Base-by-base conservation (phyloP, 2,329 filamentous ascomycete genomes). In the Ophiosphaerella narmari region DNA sequence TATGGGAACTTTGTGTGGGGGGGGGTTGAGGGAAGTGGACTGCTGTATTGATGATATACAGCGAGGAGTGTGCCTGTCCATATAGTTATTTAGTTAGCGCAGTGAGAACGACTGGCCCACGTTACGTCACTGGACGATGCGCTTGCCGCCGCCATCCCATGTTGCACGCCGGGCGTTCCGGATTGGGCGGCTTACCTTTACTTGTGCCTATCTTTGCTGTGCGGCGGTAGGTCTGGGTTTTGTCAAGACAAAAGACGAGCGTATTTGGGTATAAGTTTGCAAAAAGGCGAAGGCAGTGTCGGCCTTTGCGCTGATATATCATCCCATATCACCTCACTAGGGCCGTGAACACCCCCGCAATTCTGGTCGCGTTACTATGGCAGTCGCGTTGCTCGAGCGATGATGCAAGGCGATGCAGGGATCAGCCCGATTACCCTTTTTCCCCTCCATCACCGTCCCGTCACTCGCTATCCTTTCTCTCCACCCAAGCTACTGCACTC, bases 101-200 rank as follows among this genome's bases (percentile, higher is more conserved):
- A 37, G 18, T 8, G 9, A 11, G 18, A 44, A 43, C 40, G 35
- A 41, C 42, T 42, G 42, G 41, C 32, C 29, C 16, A 13, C 37
- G 34, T 39, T 59, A 60, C 57, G 60, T 63, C 59, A 62, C 46
- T 52, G 57, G 50, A 45, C 49, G 26, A 34, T 24, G 26, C 21
- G 8, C 21, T 38, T 31, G 43, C 34, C 43, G 43, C 43, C 41
- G 16, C 16, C 31, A 14, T 36, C 21, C 44, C 44, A 47, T 40
- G 24, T 24, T 8, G 5, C 11, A 48, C 43, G 43, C 55, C 43
- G 21, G 43, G n/a, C 21, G 42, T 42, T 43, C 43, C 50, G 54
- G 47, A 51, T 52, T 50, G 53, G 53, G 55, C 35, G 40, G 18
- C 45, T 53, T 44, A 58, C 52, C 48, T 53, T 48, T 39, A 35